These are phyloP conservation scores for Barnettozyma salicaria DNA, from an alignment of 805 yeast species.

Conservation along the genomic window DNA sequence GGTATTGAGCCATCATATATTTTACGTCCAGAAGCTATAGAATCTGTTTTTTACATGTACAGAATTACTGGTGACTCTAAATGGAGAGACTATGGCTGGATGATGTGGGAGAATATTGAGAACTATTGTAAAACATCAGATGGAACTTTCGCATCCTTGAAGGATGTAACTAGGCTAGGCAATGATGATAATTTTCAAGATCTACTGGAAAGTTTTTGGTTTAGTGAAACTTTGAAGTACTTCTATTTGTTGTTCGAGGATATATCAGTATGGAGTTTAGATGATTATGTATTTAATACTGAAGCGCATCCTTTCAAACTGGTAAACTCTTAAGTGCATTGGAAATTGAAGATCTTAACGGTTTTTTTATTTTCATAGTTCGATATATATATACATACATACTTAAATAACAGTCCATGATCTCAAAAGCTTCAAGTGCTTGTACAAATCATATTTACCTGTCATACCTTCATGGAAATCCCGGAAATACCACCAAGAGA, in stretches of 20 bases:
- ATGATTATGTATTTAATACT: slow-evolving; percentile 52
- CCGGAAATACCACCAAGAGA: slow-evolving; percentile 51
- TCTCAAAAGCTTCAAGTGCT: slow-evolving; percentile 46
- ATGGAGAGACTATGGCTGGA: slow-evolving; percentile 53
- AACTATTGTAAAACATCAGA: slow-evolving; percentile 27
- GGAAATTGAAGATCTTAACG: background rate
- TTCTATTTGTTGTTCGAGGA: slow-evolving; percentile 45
- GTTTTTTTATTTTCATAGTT: background rate
- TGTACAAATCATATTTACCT: slow-evolving; percentile 43
- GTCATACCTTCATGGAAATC: slow-evolving; percentile 81
- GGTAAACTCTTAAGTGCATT: background rate
- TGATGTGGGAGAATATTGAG: slow-evolving; percentile 36
- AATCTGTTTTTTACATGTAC: slow-evolving; percentile 52
- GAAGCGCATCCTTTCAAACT: slow-evolving; percentile 54
- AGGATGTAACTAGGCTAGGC: slow-evolving; percentile 30
- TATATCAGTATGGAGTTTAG: slow-evolving; percentile 37
- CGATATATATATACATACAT: background rate
- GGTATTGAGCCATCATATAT: slow-evolving; percentile 34
- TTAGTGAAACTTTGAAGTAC: slow-evolving; percentile 55
- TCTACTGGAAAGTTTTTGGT: slow-evolving; percentile 45
- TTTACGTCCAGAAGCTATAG: slow-evolving; percentile 58
- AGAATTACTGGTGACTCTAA: slow-evolving; percentile 52
- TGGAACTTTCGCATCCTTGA: slow-evolving; percentile 34
- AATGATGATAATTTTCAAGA: slow-evolving; percentile 25
- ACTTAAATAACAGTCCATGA: slow-evolving; percentile 42